Percentiles rank a stretch among this genome's conserved stretches.
Conservation (phyloP, 73 alveolate genomes). For the Uronychia setigera region DNA sequence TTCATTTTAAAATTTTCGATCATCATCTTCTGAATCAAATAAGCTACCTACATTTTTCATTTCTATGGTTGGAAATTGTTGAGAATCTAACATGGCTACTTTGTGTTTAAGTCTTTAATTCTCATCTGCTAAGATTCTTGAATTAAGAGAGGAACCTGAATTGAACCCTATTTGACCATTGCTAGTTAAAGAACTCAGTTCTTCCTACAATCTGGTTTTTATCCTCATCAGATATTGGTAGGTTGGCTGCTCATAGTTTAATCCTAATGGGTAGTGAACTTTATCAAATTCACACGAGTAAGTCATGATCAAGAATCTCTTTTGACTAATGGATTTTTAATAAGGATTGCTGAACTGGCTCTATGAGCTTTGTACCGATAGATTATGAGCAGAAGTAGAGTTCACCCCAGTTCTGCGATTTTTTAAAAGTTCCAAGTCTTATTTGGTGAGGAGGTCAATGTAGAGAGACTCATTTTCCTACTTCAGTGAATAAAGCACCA, state of each 20-base stretch:
- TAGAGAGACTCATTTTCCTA: not conserved
- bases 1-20: not conserved
- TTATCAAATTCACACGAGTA: constrained; percentile 67
- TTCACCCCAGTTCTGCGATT: not conserved
- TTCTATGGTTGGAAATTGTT: no score
- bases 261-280: constrained; percentile 78
- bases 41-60: not conserved
- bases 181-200: not conserved
- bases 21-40: not conserved
- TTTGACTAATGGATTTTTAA: constrained; percentile 12
- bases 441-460: not conserved
- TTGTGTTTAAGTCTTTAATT: not conserved
- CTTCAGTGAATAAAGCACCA: constrained; percentile 41
- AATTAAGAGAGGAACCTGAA: no score
- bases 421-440: not conserved
- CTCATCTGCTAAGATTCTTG: not conserved
- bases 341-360: not conserved
- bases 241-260: constrained; percentile 59
- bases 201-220: constrained; percentile 50
- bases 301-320: constrained; percentile 67
- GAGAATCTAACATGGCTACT: not conserved
- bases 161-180: no score
- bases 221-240: constrained; percentile 31
- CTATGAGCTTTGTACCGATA: not conserved
- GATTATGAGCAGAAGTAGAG: not conserved